Evolutionary conservation across 1,139 yeast species (phyloP), one percentile per base, ranked within the genome.

Genomic region (Schwanniomyces etchellsii): DNA sequence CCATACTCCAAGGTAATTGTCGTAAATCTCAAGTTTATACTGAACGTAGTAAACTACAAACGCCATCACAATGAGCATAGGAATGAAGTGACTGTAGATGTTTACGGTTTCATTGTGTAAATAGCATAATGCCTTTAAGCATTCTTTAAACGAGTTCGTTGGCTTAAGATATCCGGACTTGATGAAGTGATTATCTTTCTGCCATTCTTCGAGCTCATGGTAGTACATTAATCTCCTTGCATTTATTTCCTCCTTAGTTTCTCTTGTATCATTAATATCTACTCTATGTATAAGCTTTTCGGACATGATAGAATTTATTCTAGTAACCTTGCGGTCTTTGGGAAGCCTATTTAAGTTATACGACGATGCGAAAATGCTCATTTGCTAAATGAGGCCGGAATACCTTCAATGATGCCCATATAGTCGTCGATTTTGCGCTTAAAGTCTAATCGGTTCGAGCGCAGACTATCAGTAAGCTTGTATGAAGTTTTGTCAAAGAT

Each of bases 51-150:
- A 45, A 5, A 43, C 23, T 2, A 61, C 42, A 1, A 47, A 33
- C 20, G 42, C 40, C 14, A 75, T 50, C 1, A 68, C 48, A 2
- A 64, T 40, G 4, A 67, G 32, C 1, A 83, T 77, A 0, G 96
- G 96, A 2, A 86, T 21, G 33, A 88, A 57, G 50, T 88, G 97
- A 2, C 91, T 64, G 55, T 84, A 81, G 24, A 89, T 81, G 49
- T 89, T 88, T 28, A 84, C 77, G 0, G 94, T 63, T 51, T 88
- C 96, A 45, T 88, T 88, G 55, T 88, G 95, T n/a, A 84, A 39
- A 42, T 79, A 82, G 13, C 70, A 52, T 25, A 88, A 57, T 4
- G 91, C 77, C 16, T 58, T 45, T 6, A 79, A 42, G 38, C 86
- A 77, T 27, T 56, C 60, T 21, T 36, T 39, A 33, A 63, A 68